Percentiles rank a stretch among this genome's conserved stretches.
Conservation (phyloP, 2,329 filamentous ascomycete genomes). For the Xylaria sp. region DNA sequence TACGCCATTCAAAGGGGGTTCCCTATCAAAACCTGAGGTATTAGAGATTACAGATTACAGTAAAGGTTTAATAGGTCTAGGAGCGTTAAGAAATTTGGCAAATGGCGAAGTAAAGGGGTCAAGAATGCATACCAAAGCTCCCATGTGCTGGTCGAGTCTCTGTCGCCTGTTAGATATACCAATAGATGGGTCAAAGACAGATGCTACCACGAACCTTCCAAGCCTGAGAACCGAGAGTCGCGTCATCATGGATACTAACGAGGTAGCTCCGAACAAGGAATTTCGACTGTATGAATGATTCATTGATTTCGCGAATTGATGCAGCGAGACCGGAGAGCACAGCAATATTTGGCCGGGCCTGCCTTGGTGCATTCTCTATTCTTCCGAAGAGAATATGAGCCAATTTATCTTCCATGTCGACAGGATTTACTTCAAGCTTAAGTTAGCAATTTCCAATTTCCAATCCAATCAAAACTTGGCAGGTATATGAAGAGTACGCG, state of each 20-base stretch:
- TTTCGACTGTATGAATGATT: conserved; percentile 9
- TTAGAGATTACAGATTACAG: not conserved
- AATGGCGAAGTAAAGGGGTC: not conserved
- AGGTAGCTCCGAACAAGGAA: not conserved
- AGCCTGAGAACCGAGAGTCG: not conserved
- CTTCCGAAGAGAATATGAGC: not conserved
- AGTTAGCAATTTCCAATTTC: not conserved
- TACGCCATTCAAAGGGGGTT: not conserved
- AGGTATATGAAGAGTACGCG: not conserved
- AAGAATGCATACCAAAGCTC: not conserved
- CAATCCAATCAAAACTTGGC: no score
- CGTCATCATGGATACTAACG: conserved; percentile 5
- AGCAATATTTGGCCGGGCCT: not conserved
- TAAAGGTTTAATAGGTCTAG: not conserved
- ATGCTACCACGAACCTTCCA: conserved; percentile 2
- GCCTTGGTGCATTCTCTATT: not conserved
- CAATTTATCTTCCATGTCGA: conserved; percentile 18
- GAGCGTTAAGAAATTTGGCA: not conserved
- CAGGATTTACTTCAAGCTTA: not conserved
- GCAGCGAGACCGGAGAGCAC: conserved; percentile 7
- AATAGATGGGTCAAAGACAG: not conserved
- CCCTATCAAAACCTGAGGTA: not conserved
- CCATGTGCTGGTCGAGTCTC: not conserved
- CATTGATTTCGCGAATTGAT: conserved; percentile 8
- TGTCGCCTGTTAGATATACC: conserved; percentile 6